These are phyloP conservation scores for Cinchona pubescens DNA, from an alignment of 257 asterid genomes.

Conservation along the genomic window DNA sequence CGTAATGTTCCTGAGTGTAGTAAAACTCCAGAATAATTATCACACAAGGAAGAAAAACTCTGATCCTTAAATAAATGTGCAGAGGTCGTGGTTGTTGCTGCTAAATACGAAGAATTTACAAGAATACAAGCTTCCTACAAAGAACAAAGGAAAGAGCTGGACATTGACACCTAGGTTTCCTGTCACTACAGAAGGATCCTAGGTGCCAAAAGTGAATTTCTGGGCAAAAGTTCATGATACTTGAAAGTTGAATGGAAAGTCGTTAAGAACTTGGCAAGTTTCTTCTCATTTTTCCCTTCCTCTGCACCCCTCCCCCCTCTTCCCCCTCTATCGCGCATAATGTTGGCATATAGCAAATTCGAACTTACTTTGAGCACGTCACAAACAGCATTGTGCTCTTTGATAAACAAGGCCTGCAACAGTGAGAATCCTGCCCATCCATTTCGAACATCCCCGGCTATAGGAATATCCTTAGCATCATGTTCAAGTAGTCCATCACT, in stretches of 20 bases:
- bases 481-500: constrained; percentile 25
- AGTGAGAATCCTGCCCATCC: constrained; percentile 39
- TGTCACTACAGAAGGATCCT: background rate
- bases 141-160: background rate
- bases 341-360: too few relatives aligned
- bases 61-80: background rate
- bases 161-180: background rate
- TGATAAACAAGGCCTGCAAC: constrained; percentile 35
- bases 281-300: background rate
- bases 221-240: background rate
- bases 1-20: constrained; percentile 17
- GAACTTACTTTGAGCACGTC: constrained; percentile 31
- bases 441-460: constrained; percentile 34
- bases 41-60: background rate
- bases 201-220: background rate
- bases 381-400: constrained; percentile 35
- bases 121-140: background rate
- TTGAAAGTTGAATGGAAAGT: too few relatives aligned
- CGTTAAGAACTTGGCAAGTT: background rate
- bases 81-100: background rate
- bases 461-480: constrained; percentile 24
- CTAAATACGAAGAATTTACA: background rate
- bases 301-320: too few relatives aligned
- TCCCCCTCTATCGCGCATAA: too few relatives aligned
- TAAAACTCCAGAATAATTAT: background rate